phyloP scores from a whole-genome alignment of 345 rosid species.

The Balakata baccata region DNA sequence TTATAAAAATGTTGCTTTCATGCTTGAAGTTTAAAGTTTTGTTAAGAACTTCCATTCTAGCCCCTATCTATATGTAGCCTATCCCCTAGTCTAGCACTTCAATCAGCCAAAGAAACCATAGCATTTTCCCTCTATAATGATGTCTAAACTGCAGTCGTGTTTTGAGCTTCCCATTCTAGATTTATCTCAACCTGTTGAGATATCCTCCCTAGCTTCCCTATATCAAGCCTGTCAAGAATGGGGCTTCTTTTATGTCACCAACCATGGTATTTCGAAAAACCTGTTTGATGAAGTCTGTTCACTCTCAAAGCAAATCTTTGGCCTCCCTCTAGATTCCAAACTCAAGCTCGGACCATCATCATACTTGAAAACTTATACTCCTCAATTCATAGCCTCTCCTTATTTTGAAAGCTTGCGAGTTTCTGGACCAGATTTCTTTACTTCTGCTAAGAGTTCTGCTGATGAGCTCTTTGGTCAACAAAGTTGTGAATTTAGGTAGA shows the following conservation, averaged over 20 bases:
- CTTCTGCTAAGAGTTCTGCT: conserved; percentile 52
- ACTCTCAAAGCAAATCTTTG: conserved; percentile 45
- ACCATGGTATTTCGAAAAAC: conserved; percentile 58
- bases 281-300: conserved; percentile 34
- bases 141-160: conserved; percentile 41
- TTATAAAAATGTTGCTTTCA: not conserved
- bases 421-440: conserved; percentile 62
- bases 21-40: too few relatives aligned
- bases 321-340: conserved; percentile 51
- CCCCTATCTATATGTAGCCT: not conserved
- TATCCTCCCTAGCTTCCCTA: conserved; percentile 43
- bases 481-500: conserved; percentile 47
- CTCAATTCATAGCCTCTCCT: conserved; percentile 75
- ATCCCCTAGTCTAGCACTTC: conserved; percentile 2
- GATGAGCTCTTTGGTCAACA: conserved; percentile 44
- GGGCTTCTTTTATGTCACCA: conserved; percentile 70
- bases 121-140: conserved; percentile 21
- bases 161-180: conserved; percentile 64
- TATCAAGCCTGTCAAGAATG: conserved; percentile 62
- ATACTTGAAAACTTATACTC: conserved; percentile 49
- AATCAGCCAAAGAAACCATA: conserved; percentile 13
- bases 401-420: conserved; percentile 70
- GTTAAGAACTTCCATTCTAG: not conserved
- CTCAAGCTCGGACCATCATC: conserved; percentile 62
- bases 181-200: conserved; percentile 45